Percentiles rank a stretch among this genome's conserved stretches.
Conservation (phyloP, 176 grass and related monocot genomes). For the Zoysia pacifica region DNA sequence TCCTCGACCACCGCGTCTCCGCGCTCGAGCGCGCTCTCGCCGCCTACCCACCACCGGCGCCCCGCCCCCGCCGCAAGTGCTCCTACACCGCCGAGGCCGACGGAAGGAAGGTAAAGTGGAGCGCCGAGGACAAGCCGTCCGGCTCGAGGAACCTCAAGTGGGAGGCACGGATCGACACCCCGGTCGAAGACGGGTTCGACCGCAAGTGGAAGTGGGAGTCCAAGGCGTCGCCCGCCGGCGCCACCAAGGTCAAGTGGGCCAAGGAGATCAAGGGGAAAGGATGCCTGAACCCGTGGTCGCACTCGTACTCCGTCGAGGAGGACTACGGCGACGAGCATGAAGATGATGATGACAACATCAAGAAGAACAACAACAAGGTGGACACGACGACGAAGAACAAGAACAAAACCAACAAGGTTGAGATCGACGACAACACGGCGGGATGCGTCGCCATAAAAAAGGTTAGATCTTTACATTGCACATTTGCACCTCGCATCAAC, state of each 20-base stretch:
- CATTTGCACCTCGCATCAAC: too few relatives aligned
- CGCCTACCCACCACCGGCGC: not conserved
- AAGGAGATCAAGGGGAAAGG: slow-evolving; percentile 85
- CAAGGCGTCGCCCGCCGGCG: slow-evolving; percentile 31
- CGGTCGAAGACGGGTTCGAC: slow-evolving; percentile 63
- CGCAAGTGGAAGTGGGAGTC: slow-evolving; percentile 81
- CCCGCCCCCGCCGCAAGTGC: slow-evolving; percentile 43
- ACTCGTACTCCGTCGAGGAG: slow-evolving; percentile 57
- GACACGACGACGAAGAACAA: not conserved
- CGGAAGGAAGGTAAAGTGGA: slow-evolving; percentile 73
- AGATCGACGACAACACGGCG: slow-evolving; percentile 43
- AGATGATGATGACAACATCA: not conserved
- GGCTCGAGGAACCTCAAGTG: slow-evolving; percentile 51
- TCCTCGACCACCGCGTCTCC: slow-evolving; percentile 59
- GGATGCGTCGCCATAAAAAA: slow-evolving; percentile 60
- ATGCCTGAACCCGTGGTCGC: slow-evolving; percentile 41
- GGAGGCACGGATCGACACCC: slow-evolving; percentile 57
- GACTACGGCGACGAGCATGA: slow-evolving; percentile 21
- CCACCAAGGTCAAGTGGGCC: slow-evolving; percentile 60
- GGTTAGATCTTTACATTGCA: slow-evolving; percentile 11
- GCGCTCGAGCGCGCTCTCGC: slow-evolving; percentile 59
- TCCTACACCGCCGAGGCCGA: slow-evolving; percentile 54
- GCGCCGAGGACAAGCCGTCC: slow-evolving; percentile 46
- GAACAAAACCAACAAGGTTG: slow-evolving; percentile 1
- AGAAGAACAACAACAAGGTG: not conserved